phyloP scores from a whole-genome alignment of 352 stramenopile species.

The Pythium monospermum region DNA sequence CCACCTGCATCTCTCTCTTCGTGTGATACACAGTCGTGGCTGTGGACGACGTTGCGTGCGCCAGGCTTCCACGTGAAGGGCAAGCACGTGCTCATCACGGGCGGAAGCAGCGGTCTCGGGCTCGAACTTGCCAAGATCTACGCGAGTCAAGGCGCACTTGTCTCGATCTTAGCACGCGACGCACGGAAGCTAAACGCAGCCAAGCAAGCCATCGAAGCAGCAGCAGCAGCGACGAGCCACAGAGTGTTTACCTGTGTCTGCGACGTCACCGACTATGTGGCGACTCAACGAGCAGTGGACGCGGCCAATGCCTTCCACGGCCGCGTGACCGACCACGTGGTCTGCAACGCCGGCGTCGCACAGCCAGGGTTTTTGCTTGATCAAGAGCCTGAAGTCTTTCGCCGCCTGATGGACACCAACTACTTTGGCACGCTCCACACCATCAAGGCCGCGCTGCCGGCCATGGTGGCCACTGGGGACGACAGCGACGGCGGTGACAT shows the following conservation, averaged over 20 bases:
- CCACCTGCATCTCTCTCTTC: too few species aligned
- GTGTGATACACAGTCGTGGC: conserved; percentile 49
- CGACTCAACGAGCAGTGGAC: conserved; percentile 34
- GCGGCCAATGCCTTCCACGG: conserved; percentile 53
- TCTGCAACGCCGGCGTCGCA: conserved; percentile 35
- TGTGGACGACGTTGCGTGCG: conserved; percentile 41
- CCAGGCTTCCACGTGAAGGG: conserved; percentile 40
- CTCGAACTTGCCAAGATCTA: conserved; percentile 67
- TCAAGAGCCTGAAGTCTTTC: conserved; percentile 41
- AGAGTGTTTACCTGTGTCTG: conserved; percentile 35
- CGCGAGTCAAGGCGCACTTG: conserved; percentile 36
- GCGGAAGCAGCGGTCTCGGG: conserved; percentile 34
- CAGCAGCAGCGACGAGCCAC: neutral
- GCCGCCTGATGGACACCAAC: conserved; percentile 47
- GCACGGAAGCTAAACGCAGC: conserved; percentile 29
- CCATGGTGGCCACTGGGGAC: conserved; percentile 43
- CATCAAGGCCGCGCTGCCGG: conserved; percentile 47
- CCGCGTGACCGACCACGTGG: conserved; percentile 53
- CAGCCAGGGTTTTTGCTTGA: conserved; percentile 44
- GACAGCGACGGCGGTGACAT: conserved; percentile 11
- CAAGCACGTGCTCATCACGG: conserved; percentile 60
- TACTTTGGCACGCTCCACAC: conserved; percentile 57
- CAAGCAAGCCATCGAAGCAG: conserved; percentile 29
- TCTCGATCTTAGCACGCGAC: conserved; percentile 43
- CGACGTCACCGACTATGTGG: conserved; percentile 33